phyloP scores from a whole-genome alignment of 805 yeast genomes.

The Nakazawaea ernobii region DNA sequence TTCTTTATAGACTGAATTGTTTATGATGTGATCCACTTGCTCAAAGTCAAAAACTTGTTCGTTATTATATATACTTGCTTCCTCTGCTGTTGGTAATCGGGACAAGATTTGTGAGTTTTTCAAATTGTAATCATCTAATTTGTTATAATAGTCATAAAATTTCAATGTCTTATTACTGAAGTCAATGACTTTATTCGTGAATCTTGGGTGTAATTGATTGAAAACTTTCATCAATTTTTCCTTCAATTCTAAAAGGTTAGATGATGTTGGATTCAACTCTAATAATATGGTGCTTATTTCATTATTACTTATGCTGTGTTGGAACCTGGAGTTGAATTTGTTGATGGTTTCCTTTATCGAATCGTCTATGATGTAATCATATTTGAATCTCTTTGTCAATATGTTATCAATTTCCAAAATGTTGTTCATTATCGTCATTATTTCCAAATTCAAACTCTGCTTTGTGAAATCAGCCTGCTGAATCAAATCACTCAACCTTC shows the following conservation, averaged over 20 bases:
- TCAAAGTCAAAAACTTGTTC: conserved; percentile 10
- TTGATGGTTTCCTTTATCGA: conserved; percentile 2
- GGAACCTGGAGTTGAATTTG: conserved; percentile 5
- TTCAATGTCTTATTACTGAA: conserved; percentile 18
- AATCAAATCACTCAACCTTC: conserved; percentile 6
- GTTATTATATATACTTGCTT: conserved; percentile 8
- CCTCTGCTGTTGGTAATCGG: conserved; percentile 22
- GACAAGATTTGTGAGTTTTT: conserved; percentile 13
- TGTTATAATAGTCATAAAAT: conserved; percentile 19
- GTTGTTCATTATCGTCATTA: conserved; percentile 10
- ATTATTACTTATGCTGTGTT: conserved; percentile 4
- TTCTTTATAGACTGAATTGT: conserved; percentile 22
- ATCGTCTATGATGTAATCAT: conserved; percentile 7
- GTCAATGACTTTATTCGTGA: conserved; percentile 18
- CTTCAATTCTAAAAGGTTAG: conserved; percentile 4
- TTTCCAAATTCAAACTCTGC: conserved; percentile 9
- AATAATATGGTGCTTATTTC: conserved; percentile 8
- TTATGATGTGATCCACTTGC: conserved; percentile 21
- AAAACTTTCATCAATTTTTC: conserved; percentile 6
- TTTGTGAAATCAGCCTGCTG: conserved; percentile 6
- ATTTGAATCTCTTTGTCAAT: conserved; percentile 6
- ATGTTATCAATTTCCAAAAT: conserved; percentile 9
- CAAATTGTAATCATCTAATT: conserved; percentile 14
- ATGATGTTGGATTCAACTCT: conserved; percentile 2
- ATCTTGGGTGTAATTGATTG: conserved; percentile 17